Conservation (phyloP, 331 rosid species). For the Arachis monticola region DNA sequence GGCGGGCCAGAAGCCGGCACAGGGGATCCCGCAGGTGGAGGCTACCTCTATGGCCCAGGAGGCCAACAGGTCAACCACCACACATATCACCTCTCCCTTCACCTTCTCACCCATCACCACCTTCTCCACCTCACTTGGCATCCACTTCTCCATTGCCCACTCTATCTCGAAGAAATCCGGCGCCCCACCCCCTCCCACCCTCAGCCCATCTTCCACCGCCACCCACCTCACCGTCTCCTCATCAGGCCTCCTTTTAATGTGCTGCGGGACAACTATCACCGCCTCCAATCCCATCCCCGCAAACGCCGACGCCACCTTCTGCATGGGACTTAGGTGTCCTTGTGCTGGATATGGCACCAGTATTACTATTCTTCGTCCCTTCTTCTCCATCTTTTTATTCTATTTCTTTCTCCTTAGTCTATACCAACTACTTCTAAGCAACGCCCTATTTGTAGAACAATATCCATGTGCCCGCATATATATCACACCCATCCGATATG, state of each 20-base stretch:
- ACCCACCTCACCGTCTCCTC: slow-evolving; percentile 39
- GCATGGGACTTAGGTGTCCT: slow-evolving; percentile 87
- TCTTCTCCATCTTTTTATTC: slow-evolving; percentile 33
- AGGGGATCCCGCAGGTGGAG: slow-evolving; percentile 37
- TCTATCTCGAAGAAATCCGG: slow-evolving; percentile 78
- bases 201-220: slow-evolving; percentile 51
- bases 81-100: slow-evolving; percentile 48
- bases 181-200: slow-evolving; percentile 33
- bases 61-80: slow-evolving; percentile 78
- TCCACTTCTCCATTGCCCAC: slow-evolving; percentile 62
- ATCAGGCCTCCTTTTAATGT: slow-evolving; percentile 47
- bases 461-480: no score
- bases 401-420: background rate
- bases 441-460: background rate
- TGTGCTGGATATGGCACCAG: slow-evolving; percentile 89
- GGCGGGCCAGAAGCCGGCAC: slow-evolving; percentile 92
- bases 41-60: slow-evolving; percentile 79
- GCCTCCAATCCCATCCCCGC: slow-evolving; percentile 50
- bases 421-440: background rate
- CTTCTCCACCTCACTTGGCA: slow-evolving; percentile 58
- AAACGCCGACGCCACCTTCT: slow-evolving; percentile 61
- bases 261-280: slow-evolving; percentile 53
- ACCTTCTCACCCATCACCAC: slow-evolving; percentile 38
- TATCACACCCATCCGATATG: no score
- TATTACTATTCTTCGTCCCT: slow-evolving; percentile 39